Evolutionary conservation across 2,329 filamentous ascomycete genomes (phyloP).

Genomic region (Xylogone sp.): DNA sequence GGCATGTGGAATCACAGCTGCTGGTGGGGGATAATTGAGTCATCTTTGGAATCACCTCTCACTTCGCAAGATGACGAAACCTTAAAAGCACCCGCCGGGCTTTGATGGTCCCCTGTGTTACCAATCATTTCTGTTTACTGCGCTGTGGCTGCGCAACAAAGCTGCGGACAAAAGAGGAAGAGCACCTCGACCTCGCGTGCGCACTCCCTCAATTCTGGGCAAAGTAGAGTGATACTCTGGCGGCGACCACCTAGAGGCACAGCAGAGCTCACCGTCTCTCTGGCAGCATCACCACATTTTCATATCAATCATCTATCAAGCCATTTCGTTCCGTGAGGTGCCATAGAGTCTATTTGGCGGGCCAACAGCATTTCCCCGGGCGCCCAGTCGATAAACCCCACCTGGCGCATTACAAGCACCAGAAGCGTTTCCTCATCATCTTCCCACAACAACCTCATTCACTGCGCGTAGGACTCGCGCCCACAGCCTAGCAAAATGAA

Average conservation of each 20-base stretch:
- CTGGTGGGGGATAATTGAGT: neutral
- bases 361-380: neutral
- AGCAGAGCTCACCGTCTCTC: neutral
- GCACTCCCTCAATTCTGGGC: neutral
- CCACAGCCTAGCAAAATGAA: conserved; percentile 40
- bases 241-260: neutral
- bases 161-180: neutral
- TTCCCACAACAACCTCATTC: neutral
- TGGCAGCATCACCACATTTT: neutral
- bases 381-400: neutral
- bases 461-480: conserved; percentile 7
- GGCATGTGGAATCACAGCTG: neutral
- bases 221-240: neutral
- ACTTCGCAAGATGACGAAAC: neutral
- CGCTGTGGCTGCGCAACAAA: neutral
- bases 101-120: neutral
- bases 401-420: neutral
- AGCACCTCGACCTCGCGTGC: neutral
- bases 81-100: neutral
- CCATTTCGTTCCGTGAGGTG: neutral
- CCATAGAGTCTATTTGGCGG: neutral
- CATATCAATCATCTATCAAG: neutral
- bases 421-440: neutral
- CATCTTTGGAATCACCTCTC: neutral
- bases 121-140: neutral